Evolutionary conservation across 768 basidiomycete species (phyloP).

Genomic region (Calocera viscosa): DNA sequence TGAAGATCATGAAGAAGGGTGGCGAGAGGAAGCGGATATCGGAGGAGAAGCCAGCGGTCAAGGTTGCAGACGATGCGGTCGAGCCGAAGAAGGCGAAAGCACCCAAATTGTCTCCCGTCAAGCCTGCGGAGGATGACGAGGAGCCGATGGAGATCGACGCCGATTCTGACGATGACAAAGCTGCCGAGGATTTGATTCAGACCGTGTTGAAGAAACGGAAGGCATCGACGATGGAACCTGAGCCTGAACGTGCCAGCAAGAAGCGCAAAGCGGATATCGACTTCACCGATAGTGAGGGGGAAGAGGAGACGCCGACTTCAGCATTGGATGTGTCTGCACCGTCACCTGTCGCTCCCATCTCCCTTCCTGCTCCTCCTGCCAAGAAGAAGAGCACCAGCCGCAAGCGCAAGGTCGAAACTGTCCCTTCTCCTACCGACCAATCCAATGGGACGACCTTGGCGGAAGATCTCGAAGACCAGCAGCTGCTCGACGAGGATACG

Average conservation of each 20-base stretch:
- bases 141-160: conserved; percentile 3
- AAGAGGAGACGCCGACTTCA: neutral
- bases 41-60: conserved; percentile 9
- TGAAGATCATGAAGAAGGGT: conserved; percentile 8
- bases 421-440: conserved; percentile 5
- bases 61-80: neutral
- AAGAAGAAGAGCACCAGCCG: conserved; percentile 1
- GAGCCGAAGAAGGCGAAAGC: neutral
- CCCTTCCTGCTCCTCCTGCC: neutral
- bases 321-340: neutral
- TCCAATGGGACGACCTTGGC: conserved; percentile 5
- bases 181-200: neutral
- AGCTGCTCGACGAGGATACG: neutral
- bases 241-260: neutral
- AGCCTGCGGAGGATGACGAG: conserved; percentile 2
- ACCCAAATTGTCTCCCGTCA: neutral
- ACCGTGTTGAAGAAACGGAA: neutral
- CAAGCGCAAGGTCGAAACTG: neutral
- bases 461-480: neutral
- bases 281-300: conserved; percentile 18
- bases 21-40: neutral
- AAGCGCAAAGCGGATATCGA: conserved; percentile 9
- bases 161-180: conserved; percentile 1
- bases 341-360: neutral
- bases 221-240: neutral